Conservation (phyloP, 768 basidiomycete genomes). For the Russula sp. region DNA sequence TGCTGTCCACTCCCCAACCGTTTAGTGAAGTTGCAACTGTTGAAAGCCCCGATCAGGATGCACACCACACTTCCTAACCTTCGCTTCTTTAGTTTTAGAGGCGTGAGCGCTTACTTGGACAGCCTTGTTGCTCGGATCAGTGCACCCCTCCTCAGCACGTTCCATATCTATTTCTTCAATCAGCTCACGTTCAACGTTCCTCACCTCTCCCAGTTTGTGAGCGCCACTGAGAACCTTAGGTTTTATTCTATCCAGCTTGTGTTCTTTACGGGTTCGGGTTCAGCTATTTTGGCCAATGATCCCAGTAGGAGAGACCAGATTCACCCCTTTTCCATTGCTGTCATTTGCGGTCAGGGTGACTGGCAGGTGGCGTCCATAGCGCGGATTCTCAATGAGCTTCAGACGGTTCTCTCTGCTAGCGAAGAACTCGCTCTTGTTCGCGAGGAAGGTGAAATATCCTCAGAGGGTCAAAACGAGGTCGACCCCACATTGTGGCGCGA, state of each 20-base stretch:
- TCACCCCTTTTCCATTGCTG: background rate
- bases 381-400: background rate
- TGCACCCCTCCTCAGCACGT: background rate
- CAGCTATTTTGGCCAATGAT: background rate
- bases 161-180: background rate
- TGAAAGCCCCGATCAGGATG: background rate
- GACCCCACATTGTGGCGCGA: background rate
- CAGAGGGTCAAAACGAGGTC: background rate
- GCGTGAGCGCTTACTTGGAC: background rate
- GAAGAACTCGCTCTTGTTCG: background rate
- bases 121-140: background rate
- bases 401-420: background rate
- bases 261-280: background rate
- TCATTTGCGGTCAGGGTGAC: background rate
- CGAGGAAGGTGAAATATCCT: background rate
- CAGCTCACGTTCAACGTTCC: background rate
- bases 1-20: background rate
- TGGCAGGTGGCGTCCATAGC: background rate
- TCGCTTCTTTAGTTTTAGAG: background rate
- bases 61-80: background rate
- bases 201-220: background rate
- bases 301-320: background rate
- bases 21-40: background rate
- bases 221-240: background rate
- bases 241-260: background rate